Conservation (phyloP, 805 yeast genomes). For the Spathaspora hagerdaliae region DNA sequence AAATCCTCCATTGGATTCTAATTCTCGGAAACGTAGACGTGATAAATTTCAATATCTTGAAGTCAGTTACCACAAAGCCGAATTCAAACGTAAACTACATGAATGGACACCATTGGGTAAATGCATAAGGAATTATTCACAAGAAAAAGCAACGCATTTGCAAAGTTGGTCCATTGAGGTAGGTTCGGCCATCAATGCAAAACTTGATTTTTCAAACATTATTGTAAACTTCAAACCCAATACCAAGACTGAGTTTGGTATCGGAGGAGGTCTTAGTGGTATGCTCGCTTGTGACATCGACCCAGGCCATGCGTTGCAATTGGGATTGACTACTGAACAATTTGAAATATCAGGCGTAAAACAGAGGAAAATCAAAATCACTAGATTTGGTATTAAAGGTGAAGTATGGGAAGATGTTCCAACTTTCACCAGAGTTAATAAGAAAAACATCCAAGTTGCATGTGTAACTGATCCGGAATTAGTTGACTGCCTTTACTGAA, state of each 20-base stretch:
- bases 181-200: slow-evolving; percentile 1
- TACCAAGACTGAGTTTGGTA: neutral
- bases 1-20: neutral
- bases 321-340: slow-evolving; percentile 1
- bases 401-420: slow-evolving; percentile 4
- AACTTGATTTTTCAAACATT: slow-evolving; percentile 4
- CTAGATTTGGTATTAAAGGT: neutral
- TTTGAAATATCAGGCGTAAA: slow-evolving; percentile 4
- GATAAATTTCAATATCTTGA: neutral
- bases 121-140: slow-evolving; percentile 5
- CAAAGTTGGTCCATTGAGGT: slow-evolving; percentile 7
- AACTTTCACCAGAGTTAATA: slow-evolving; percentile 1
- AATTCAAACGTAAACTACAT: neutral
- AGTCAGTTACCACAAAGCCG: neutral
- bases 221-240: slow-evolving; percentile 4
- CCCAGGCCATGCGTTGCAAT: slow-evolving; percentile 6
- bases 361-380: slow-evolving; percentile 2
- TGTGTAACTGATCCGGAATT: slow-evolving; percentile 6
- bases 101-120: slow-evolving; percentile 5
- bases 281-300: slow-evolving; percentile 4
- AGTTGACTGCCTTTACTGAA: neutral
- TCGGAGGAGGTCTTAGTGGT: slow-evolving; percentile 3
- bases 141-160: slow-evolving; percentile 6
- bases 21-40: neutral
- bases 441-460: slow-evolving; percentile 5